Base-by-base conservation (phyloP, 257 asterid species). In the Cinchona pubescens region DNA sequence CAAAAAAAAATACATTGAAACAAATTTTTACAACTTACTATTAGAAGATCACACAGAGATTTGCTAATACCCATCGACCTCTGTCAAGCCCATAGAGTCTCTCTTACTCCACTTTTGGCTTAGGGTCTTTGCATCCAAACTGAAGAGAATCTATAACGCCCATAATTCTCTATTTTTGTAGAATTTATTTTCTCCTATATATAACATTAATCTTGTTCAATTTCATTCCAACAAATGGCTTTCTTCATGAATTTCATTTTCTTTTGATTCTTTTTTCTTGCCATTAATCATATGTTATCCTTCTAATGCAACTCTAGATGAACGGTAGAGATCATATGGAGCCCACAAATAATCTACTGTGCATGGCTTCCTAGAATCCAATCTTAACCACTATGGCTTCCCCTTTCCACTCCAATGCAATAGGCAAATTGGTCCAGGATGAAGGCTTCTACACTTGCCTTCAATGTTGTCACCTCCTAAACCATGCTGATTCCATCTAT, bases 351-450 rank as follows among this genome's bases (percentile, higher is more conserved):
- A 87, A 79, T 92, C 96, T 2, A 92, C 90, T 1, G 88, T 83
- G 86, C 97, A 92, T 0, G 96, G 92, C 74, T 81, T 85, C 80
- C 96, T 75, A 0, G 96, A 82, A 81, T 90, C 97, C 74, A 92
- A 32, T 58, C 97, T 89, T 80, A 92, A 75, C 97, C 97, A n/a
- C n/a, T n/a, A 92, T 7, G 96, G 97, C 74, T 92, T 92, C 27
- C 97, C 97, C 82, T 89, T 92, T 7, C 97, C 97, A 42, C 97
- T 92, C 97, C 97, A 92, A 81, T 92, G 96, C 55, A 92, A 80
- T n/a, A 92, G 86, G 85, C 97, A 90, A 30, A 92, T 89, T 2
- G 97, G 89, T n/a, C 97, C 97, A 4, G 96, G 96, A 72, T 92
- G 96, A 80, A 92, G 94, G 43, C 88, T 83, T 69, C 96, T 82